Conservation (phyloP, 225 moss, liverwort and hornwort species). For the Physcomitrellopsis africana region DNA sequence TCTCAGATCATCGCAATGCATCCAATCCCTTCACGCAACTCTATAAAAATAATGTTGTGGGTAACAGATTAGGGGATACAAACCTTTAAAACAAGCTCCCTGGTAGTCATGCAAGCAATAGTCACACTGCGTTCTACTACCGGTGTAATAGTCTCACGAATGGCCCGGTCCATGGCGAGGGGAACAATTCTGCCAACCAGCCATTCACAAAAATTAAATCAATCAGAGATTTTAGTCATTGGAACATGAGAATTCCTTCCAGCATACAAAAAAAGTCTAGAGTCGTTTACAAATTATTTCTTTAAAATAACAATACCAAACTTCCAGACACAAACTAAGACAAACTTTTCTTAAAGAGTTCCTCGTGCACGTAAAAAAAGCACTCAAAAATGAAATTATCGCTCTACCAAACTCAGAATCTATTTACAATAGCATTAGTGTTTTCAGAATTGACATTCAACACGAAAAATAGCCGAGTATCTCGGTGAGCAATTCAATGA, state of each 20-base stretch:
- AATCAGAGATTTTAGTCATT: slow-evolving; percentile 9
- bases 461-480: not conserved
- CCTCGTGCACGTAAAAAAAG: no score
- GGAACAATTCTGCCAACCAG: slow-evolving; percentile 82
- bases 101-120: slow-evolving; percentile 97
- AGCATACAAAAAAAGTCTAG: slow-evolving; percentile 2
- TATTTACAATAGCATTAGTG: slow-evolving; percentile 1
- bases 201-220: slow-evolving; percentile 1
- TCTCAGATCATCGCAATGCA: slow-evolving; percentile 11
- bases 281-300: not conserved
- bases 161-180: slow-evolving; percentile 95
- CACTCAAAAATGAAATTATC: not conserved
- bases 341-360: no score
- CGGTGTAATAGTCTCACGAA: slow-evolving; percentile 91
- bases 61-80: slow-evolving; percentile 15
- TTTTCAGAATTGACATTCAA: slow-evolving; percentile 6
- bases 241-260: not conserved
- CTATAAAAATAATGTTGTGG: not conserved
- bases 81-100: slow-evolving; percentile 97
- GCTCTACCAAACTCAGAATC: slow-evolving; percentile 3
- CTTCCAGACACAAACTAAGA: no score
- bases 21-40: slow-evolving; percentile 5
- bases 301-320: no score
- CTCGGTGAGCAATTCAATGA: slow-evolving; percentile 16
- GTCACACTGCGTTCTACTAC: slow-evolving; percentile 97